Percentiles rank a stretch among this genome's conserved stretches.
Conservation (phyloP, 192 early-diverging fungal species). For the Hyaloraphidium curvatum region DNA sequence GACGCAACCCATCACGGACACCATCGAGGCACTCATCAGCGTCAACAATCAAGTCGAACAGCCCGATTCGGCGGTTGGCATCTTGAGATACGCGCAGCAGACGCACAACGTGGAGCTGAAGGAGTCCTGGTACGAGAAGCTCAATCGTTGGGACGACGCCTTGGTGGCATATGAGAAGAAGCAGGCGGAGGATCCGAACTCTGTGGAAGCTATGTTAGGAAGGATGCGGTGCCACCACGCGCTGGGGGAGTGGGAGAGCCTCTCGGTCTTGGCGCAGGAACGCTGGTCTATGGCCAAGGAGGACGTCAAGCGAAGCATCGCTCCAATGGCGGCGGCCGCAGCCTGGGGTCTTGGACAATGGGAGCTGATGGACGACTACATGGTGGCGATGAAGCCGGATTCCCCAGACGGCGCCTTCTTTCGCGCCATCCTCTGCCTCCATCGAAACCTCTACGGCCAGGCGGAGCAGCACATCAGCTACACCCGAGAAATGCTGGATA, state of each 20-base stretch:
- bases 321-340: slow-evolving; percentile 75
- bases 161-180: slow-evolving; percentile 63
- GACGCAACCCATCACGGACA: slow-evolving; percentile 56
- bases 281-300: slow-evolving; percentile 29
- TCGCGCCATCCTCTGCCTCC: slow-evolving; percentile 62
- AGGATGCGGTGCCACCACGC: slow-evolving; percentile 84
- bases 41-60: slow-evolving; percentile 91
- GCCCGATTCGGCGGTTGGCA: slow-evolving; percentile 89
- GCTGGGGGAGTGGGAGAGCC: slow-evolving; percentile 77
- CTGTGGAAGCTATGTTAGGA: slow-evolving; percentile 54
- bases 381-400: slow-evolving; percentile 53
- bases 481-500: slow-evolving; percentile 65
- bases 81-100: slow-evolving; percentile 72
- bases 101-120: slow-evolving; percentile 63
- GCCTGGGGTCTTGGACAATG: slow-evolving; percentile 80
- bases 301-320: slow-evolving; percentile 51
- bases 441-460: slow-evolving; percentile 52
- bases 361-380: slow-evolving; percentile 80
- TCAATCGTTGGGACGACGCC: slow-evolving; percentile 88
- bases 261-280: slow-evolving; percentile 58
- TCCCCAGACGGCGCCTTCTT: slow-evolving; percentile 70
- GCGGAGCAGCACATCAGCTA: slow-evolving; percentile 56
- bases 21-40: slow-evolving; percentile 75
- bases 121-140: slow-evolving; percentile 82
- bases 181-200: slow-evolving; percentile 54